These are phyloP conservation scores for Iris macrosiphon DNA, from an alignment of 106 monocot species.

Conservation along the genomic window DNA sequence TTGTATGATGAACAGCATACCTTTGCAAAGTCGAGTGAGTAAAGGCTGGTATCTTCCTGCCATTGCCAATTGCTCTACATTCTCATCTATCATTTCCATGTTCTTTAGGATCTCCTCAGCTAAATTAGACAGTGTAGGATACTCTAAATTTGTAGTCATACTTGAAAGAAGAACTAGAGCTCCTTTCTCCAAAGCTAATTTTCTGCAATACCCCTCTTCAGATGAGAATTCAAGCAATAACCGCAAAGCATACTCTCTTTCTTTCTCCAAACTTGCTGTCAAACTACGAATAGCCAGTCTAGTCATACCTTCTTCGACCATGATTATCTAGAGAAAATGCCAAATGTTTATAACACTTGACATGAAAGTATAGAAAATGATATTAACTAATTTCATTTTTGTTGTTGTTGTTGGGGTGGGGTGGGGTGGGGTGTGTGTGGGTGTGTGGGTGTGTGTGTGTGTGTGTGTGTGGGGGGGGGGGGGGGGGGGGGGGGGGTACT, in stretches of 20 bases:
- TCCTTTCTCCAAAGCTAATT: constrained; percentile 40
- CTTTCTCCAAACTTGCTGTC: constrained; percentile 28
- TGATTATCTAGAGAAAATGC: constrained; percentile 25
- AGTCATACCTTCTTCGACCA: constrained; percentile 43
- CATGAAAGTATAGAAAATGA: neutral
- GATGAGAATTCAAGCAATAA: constrained; percentile 41
- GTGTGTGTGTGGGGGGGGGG: no score
- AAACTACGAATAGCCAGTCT: constrained; percentile 38
- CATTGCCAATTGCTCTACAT: constrained; percentile 28
- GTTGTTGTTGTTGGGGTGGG: no score
- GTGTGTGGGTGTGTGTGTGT: no score
- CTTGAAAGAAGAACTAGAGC: constrained; percentile 45
- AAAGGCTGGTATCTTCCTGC: constrained; percentile 51
- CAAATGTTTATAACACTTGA: constrained; percentile 2
- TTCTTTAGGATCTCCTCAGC: constrained; percentile 40
- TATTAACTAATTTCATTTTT: no score
- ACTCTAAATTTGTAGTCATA: constrained; percentile 26
- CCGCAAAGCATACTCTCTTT: constrained; percentile 40
- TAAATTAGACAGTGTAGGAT: constrained; percentile 34
- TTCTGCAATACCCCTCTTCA: constrained; percentile 31
- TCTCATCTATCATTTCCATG: constrained; percentile 36
- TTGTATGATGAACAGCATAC: constrained; percentile 9
- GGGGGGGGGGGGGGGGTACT: no score
- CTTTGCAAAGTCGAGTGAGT: constrained; percentile 22
- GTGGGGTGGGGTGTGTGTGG: no score